Evolutionary conservation across 345 rosid species (phyloP), one percentile per base, ranked within the genome.

Genomic region (Eucalyptus pumila): DNA sequence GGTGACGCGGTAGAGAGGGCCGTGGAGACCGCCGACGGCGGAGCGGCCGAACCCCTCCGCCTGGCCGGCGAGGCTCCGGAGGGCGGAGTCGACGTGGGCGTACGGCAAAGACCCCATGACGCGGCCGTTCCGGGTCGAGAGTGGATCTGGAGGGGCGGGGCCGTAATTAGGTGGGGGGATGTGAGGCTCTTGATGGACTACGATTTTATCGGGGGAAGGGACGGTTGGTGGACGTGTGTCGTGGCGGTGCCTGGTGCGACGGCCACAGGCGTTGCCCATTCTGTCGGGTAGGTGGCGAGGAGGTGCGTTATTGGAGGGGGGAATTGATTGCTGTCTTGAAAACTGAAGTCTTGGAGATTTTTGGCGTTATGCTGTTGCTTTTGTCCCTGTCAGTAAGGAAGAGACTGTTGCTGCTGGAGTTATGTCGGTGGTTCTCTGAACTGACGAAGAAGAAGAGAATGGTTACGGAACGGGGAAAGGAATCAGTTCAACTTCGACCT

Each of bases 21-120:
- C 98, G 67, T 91, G 93, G 72, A 97, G 95, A 62, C 99, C 99
- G 58, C 99, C 99, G 54, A 94, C 90, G 89, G 99, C 97, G 83
- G 86, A 88, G 88, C 95, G 96, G 51, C 99, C 99, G 76, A 97
- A 97, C 44, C 99, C 99, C 89, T 98, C 97, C 17, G 98, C 98
- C 52, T 95, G 95, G 83, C 94, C 95, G 49, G 99, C 97, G 58
- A 98, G 99, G 47, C 95, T 94, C 80, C 98, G 96, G 51, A 97
- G 91, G 94, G 90, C 87, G 90, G 94, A 94, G 91, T 98, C 98
- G 85, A 93, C 96, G 83, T 93, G 92, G 80, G 94, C 88, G 87
- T 97, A 98, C 86, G 98, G 99, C 87, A 93, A 89, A 72, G 93
- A 90, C 45, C 83, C 81, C 93, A 91, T 87, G 67, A 40, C 65